Conservation (phyloP, 352 stramenopile species). For the Phytophthora rubi region DNA sequence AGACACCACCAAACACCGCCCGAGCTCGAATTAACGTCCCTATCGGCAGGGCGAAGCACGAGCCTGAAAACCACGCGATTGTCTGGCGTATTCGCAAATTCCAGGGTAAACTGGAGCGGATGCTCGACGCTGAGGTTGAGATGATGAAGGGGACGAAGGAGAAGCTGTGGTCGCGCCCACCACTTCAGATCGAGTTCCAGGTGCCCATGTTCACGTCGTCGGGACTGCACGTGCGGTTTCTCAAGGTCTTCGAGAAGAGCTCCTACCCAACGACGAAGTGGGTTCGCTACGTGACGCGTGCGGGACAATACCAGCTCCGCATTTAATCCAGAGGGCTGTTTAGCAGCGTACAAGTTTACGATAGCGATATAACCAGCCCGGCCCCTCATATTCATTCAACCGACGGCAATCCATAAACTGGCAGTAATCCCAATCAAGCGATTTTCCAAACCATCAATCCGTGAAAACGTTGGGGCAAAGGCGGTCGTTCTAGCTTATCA, state of each 20-base stretch:
- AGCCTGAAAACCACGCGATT: slow-evolving; percentile 97
- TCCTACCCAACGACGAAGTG: slow-evolving; percentile 98
- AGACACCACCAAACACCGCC: slow-evolving; percentile 95
- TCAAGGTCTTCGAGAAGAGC: slow-evolving; percentile 99
- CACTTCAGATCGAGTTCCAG: slow-evolving; percentile 98
- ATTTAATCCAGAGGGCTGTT: slow-evolving; percentile 74
- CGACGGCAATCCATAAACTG: neutral
- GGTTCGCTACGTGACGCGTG: slow-evolving; percentile 98
- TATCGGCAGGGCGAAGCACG: slow-evolving; percentile 97
- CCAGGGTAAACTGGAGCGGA: slow-evolving; percentile 94
- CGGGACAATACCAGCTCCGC: slow-evolving; percentile 97
- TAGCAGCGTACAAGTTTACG: neutral
- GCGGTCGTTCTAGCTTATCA: no score
- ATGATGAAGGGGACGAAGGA: slow-evolving; percentile 97
- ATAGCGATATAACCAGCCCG: neutral
- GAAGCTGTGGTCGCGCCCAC: slow-evolving; percentile 96
- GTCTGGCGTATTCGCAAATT: slow-evolving; percentile 98
- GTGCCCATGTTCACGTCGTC: slow-evolving; percentile 98
- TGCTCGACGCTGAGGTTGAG: slow-evolving; percentile 96
- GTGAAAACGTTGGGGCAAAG: no score
- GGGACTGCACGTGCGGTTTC: slow-evolving; percentile 97
- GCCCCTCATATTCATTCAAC: neutral
- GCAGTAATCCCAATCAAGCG: no score
- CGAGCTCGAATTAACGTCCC: slow-evolving; percentile 95
- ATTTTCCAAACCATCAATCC: no score